These are phyloP conservation scores for Lanmaoa pseudosensibilis DNA, from an alignment of 768 basidiomycete genomes.

Conservation along the genomic window DNA sequence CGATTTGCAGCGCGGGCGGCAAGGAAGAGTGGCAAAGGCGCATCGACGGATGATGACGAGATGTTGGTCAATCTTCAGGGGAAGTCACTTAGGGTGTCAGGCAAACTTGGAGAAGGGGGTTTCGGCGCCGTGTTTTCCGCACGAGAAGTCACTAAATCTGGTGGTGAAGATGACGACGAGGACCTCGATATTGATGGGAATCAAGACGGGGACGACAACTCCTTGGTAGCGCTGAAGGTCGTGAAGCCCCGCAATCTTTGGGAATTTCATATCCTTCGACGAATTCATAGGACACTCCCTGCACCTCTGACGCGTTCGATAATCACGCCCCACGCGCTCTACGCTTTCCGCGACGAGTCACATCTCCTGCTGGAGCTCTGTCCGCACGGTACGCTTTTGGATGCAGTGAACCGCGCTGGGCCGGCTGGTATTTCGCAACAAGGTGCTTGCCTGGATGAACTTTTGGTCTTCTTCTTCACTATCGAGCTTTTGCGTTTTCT, in stretches of 20 bases:
- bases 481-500: constrained; percentile 83
- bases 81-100: constrained; percentile 65
- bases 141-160: constrained; percentile 48
- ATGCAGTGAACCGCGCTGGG: constrained; percentile 84
- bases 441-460: constrained; percentile 84
- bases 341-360: constrained; percentile 85
- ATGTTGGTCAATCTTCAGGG: constrained; percentile 64
- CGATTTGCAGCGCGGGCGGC: constrained; percentile 57
- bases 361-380: constrained; percentile 87
- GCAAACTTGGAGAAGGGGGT: constrained; percentile 95
- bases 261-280: constrained; percentile 87
- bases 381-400: constrained; percentile 88
- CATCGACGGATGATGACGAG: constrained; percentile 36
- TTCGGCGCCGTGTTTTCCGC: constrained; percentile 96
- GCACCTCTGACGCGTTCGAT: constrained; percentile 61
- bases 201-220: constrained; percentile 52
- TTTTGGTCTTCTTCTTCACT: constrained; percentile 93
- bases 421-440: constrained; percentile 75
- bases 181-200: constrained; percentile 47
- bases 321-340: constrained; percentile 74
- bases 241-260: constrained; percentile 87
- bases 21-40: constrained; percentile 34
- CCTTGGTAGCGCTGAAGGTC: constrained; percentile 84
- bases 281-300: constrained; percentile 71
- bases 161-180: constrained; percentile 42